Conservation (phyloP, 306 rosid species). For the Vicia sativa region DNA sequence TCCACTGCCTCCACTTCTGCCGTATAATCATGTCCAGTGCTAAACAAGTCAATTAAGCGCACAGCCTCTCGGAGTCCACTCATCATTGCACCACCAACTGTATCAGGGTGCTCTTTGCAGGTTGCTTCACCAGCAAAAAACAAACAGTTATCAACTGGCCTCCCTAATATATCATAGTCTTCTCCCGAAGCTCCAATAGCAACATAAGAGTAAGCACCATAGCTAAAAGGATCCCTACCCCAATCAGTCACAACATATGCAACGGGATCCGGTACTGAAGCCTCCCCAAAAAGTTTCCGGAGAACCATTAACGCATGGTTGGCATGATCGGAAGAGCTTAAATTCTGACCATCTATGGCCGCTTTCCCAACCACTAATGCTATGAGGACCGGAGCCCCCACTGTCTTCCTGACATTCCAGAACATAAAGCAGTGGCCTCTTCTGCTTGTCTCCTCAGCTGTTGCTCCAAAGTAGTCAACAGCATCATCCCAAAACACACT, state of each 20-base stretch:
- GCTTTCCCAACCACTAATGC: slow-evolving; percentile 97
- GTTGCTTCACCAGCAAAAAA: slow-evolving; percentile 99
- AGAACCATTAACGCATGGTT: slow-evolving; percentile 85
- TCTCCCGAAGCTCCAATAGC: slow-evolving; percentile 97
- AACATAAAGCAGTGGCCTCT: slow-evolving; percentile 99
- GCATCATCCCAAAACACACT: slow-evolving; percentile 95
- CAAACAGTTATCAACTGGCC: slow-evolving; percentile 87
- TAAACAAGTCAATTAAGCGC: slow-evolving; percentile 80
- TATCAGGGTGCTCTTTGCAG: slow-evolving; percentile 99
- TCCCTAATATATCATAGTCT: slow-evolving; percentile 88
- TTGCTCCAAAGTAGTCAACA: slow-evolving; percentile 97
- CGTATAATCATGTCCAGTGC: slow-evolving; percentile 77
- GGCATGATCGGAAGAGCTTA: slow-evolving; percentile 78
- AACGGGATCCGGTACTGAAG: slow-evolving; percentile 88
- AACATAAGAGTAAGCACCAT: slow-evolving; percentile 96
- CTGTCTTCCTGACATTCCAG: slow-evolving; percentile 95
- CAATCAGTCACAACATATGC: slow-evolving; percentile 94
- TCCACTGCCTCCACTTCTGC: slow-evolving; percentile 92
- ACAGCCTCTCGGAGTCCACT: slow-evolving; percentile 98
- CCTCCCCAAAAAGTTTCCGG: slow-evolving; percentile 90
- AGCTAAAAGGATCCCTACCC: slow-evolving; percentile 97
- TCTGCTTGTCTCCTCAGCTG: slow-evolving; percentile 80
- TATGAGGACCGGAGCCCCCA: slow-evolving; percentile 96
- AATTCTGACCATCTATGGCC: slow-evolving; percentile 77
- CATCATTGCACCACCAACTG: slow-evolving; percentile 99